Evolutionary conservation across 768 basidiomycete genomes (phyloP).

Genomic region (Botryobasidium botryosum): DNA sequence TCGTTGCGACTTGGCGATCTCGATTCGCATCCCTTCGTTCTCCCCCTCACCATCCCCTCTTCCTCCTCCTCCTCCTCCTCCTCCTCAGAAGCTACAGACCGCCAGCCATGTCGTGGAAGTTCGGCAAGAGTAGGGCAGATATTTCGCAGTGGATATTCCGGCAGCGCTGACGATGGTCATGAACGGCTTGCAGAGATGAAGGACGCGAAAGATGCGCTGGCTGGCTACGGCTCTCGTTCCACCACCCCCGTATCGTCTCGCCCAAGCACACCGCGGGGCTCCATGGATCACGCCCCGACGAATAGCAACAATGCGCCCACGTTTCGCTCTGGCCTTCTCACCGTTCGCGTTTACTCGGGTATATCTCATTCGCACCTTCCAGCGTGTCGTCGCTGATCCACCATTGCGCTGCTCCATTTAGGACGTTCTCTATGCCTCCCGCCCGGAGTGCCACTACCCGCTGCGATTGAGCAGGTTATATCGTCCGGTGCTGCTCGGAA

Average conservation of each 20-base stretch:
- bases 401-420: constrained; percentile 22
- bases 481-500: constrained; percentile 34
- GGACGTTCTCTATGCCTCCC: constrained; percentile 73
- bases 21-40: too few species aligned
- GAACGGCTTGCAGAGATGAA: constrained; percentile 5
- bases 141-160: too few species aligned
- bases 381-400: not conserved
- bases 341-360: constrained; percentile 92
- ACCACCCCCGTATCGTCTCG: constrained; percentile 69
- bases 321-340: constrained; percentile 43
- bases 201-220: constrained; percentile 39
- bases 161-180: constrained; percentile 1
- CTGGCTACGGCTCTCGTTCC: constrained; percentile 56
- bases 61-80: too few species aligned
- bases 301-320: not conserved
- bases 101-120: too few species aligned
- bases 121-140: too few species aligned
- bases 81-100: too few species aligned
- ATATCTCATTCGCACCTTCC: constrained; percentile 1
- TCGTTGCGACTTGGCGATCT: too few species aligned
- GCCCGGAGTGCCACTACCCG: constrained; percentile 61
- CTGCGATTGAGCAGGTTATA: constrained; percentile 69
- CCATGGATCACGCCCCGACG: constrained; percentile 5
- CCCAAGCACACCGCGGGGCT: constrained; percentile 50
- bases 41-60: too few species aligned